A percentile compares a stretch with the other conserved stretches of the same genome.
phyloP scores from a whole-genome alignment of 2,329 filamentous ascomycete species.

The Penicillium digitatum region DNA sequence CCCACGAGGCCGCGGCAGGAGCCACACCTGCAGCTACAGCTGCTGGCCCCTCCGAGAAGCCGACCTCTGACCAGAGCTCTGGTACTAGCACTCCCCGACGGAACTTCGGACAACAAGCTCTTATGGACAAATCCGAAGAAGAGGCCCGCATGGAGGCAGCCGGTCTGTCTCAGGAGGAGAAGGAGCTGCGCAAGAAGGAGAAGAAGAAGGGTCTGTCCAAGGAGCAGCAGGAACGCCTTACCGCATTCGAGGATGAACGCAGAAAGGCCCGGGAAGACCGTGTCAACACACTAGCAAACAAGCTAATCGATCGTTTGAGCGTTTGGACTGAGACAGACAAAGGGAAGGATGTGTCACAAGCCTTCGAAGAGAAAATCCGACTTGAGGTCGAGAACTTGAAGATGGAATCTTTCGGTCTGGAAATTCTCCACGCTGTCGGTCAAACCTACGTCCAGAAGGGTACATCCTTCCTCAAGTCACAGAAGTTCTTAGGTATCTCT shows the following conservation, averaged over 20 bases:
- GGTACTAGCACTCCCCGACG: slow-evolving; percentile 49
- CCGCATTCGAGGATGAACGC: slow-evolving; percentile 82
- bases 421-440: slow-evolving; percentile 93
- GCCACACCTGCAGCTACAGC: slow-evolving; percentile 39
- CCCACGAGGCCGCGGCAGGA: slow-evolving; percentile 57
- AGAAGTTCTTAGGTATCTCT: slow-evolving; percentile 93
- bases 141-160: slow-evolving; percentile 62
- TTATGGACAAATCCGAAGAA: slow-evolving; percentile 85
- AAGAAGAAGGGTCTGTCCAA: slow-evolving; percentile 88
- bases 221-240: slow-evolving; percentile 89
- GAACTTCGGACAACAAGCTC: slow-evolving; percentile 71
- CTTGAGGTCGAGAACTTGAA: slow-evolving; percentile 97
- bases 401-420: slow-evolving; percentile 97
- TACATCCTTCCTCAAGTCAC: slow-evolving; percentile 81
- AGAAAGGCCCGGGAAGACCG: slow-evolving; percentile 81
- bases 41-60: slow-evolving; percentile 15
- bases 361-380: slow-evolving; percentile 90
- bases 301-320: slow-evolving; percentile 82
- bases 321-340: slow-evolving; percentile 98
- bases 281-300: slow-evolving; percentile 75
- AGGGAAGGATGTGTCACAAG: slow-evolving; percentile 72
- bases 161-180: slow-evolving; percentile 67
- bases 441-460: slow-evolving; percentile 86
- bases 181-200: slow-evolving; percentile 71
- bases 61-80: slow-evolving; percentile 29